These are phyloP conservation scores for Carpinus viminea DNA, from an alignment of 306 rosid species.

Conservation along the genomic window DNA sequence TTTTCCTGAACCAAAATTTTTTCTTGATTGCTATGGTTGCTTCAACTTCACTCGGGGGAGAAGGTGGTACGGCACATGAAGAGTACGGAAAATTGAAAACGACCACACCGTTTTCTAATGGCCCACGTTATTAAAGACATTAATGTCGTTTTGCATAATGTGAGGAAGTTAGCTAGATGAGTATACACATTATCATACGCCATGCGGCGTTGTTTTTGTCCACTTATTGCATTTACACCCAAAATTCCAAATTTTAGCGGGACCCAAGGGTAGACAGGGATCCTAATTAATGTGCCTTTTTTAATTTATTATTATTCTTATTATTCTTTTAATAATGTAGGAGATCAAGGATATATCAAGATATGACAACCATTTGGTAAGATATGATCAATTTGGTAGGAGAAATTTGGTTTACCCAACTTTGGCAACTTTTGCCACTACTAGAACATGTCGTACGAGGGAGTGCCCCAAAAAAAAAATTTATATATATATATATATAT, in stretches of 20 bases:
- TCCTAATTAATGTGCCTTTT: neutral
- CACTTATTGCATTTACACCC: neutral
- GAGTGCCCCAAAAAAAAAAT: neutral
- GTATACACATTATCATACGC: neutral
- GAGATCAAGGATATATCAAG: neutral
- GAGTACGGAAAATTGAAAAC: neutral
- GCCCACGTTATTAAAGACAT: neutral
- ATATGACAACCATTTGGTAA: neutral
- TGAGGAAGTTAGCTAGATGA: neutral
- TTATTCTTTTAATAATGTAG: neutral
- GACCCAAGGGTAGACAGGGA: neutral
- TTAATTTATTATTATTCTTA: too few relatives aligned
- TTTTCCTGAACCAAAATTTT: neutral
- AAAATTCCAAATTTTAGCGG: neutral
- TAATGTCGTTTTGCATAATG: neutral
- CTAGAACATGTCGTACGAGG: neutral
- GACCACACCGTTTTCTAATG: neutral
- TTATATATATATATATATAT: too few relatives aligned
- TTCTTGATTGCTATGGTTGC: neutral
- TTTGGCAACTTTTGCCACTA: neutral
- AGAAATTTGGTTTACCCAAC: neutral
- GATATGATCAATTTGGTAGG: neutral
- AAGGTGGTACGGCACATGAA: neutral
- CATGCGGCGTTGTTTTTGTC: neutral
- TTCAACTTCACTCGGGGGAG: neutral